phyloP scores from a whole-genome alignment of 1,284 basidiomycete genomes.

The Pseudozyma hubeiensis region DNA sequence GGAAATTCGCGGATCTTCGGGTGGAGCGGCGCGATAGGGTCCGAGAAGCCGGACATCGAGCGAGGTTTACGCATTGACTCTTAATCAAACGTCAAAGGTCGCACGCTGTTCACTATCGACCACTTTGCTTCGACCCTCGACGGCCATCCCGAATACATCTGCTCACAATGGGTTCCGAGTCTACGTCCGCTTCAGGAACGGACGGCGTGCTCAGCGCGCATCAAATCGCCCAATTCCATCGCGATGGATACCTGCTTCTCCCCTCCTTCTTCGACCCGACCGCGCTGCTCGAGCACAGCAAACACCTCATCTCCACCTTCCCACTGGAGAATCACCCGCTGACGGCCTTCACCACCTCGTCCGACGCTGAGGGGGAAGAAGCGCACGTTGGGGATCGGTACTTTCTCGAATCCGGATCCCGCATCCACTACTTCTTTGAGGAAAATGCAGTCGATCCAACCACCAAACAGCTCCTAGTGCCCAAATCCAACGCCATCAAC shows the following conservation, averaged over 20 bases:
- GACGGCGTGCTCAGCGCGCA: constrained; percentile 27
- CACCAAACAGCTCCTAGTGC: constrained; percentile 45
- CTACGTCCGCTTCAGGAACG: neutral
- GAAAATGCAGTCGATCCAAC: constrained; percentile 74
- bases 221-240: constrained; percentile 56
- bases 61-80: no score
- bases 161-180: neutral
- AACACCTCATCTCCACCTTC: constrained; percentile 82
- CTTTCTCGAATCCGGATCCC: constrained; percentile 86
- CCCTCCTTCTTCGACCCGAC: constrained; percentile 79
- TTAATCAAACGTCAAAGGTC: no score
- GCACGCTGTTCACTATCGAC: no score
- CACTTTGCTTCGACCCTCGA: neutral
- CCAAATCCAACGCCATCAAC: constrained; percentile 48
- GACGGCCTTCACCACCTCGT: constrained; percentile 87
- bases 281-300: constrained; percentile 75
- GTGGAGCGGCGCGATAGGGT: no score
- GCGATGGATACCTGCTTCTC: constrained; percentile 78
- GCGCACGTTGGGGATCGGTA: constrained; percentile 80
- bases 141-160: neutral
- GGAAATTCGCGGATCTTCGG: no score
- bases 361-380: constrained; percentile 27
- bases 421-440: constrained; percentile 84
- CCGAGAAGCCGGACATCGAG: no score
- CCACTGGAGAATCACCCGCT: constrained; percentile 81